Base-by-base conservation (phyloP, 1,284 basidiomycete species). In the Ganoderma multipileum region DNA sequence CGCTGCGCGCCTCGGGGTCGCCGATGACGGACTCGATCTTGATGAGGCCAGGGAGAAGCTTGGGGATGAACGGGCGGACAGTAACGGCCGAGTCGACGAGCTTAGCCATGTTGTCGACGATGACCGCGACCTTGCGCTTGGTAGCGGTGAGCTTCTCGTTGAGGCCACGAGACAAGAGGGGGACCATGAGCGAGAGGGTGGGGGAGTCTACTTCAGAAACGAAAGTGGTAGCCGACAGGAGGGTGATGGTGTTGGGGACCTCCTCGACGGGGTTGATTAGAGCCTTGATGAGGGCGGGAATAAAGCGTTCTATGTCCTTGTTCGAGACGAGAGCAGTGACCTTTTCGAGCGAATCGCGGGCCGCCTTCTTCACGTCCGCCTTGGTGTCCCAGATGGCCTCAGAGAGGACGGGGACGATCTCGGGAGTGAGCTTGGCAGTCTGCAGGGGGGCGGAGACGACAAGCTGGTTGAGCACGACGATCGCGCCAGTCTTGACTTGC, bases 351-450 rank as follows among this genome's bases (percentile, higher is more conserved):
- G 96, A 93, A 79, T 94, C 92, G 80, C 96, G 96, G 74, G 97
- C 96, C 66, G 96, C 95, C 89, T 98, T 99, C 92, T 99, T 98
- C 82, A 99, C 98, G 76, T 99, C 97, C 72, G 95, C 90, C 89
- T 99, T 99, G 85, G 98, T 99, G 85, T 99, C 98, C 97, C 97
- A 99, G 80, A 99, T 99, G 72, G 93, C 96, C 80, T 96, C 97
- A 63, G 96, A 83, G 80, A 99, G 95, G 79, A 98, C 87, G 72
- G 98, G 98, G 75, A 99, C 93, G 77, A 99, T 96, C 70, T 98
- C 95, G 73, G 97, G 97, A 87, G 97, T 98, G 79, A 95, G 91
- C 78, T 90, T 91, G 73, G 94, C 94, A 75, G 91, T 95, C 85
- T 98, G 96, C 72, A 84, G 81, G 66, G 97, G 95, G 64, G 95